Evolutionary conservation across 1,284 basidiomycete species (phyloP).

Genomic region (Sparassis latifolia): DNA sequence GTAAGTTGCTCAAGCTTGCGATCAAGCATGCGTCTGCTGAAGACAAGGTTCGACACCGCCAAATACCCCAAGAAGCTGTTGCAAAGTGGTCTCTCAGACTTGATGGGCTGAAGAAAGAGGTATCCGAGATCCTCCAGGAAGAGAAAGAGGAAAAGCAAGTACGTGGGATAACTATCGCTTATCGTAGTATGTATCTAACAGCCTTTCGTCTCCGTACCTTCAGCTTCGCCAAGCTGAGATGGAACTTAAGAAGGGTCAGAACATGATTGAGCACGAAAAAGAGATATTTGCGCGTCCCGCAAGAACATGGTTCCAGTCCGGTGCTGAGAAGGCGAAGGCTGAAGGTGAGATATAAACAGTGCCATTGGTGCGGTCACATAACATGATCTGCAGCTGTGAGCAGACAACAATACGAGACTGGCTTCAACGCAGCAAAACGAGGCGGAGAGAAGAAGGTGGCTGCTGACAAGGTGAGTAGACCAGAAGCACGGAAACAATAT

Average conservation of each 20-base stretch:
- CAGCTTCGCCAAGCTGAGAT: conserved; percentile 89
- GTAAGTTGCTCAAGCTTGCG: conserved; percentile 94
- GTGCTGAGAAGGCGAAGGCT: conserved; percentile 77
- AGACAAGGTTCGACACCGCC: conserved; percentile 86
- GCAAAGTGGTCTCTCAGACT: conserved; percentile 69
- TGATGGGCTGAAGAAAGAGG: conserved; percentile 71
- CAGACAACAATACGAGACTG: conserved; percentile 66
- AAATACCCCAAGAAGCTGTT: conserved; percentile 79
- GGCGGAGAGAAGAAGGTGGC: conserved; percentile 18
- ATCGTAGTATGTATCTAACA: not conserved
- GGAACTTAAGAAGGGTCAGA: conserved; percentile 93
- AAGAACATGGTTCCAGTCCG: conserved; percentile 95
- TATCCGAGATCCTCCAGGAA: conserved; percentile 80
- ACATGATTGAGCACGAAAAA: conserved; percentile 91
- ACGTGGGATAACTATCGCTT: conserved; percentile 13
- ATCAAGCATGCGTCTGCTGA: conserved; percentile 81
- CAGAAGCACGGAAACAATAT: conserved; percentile 1
- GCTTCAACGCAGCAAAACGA: conserved; percentile 28
- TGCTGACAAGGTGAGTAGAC: conserved; percentile 26
- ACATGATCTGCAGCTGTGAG: conserved; percentile 47
- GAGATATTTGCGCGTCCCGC: conserved; percentile 95
- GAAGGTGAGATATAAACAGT: conserved; percentile 47
- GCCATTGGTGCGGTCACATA: conserved; percentile 1
- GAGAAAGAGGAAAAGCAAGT: conserved; percentile 96
- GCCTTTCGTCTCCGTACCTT: not conserved